These are phyloP conservation scores for Iberis pinnata DNA, from an alignment of 345 rosid species.

Conservation along the genomic window DNA sequence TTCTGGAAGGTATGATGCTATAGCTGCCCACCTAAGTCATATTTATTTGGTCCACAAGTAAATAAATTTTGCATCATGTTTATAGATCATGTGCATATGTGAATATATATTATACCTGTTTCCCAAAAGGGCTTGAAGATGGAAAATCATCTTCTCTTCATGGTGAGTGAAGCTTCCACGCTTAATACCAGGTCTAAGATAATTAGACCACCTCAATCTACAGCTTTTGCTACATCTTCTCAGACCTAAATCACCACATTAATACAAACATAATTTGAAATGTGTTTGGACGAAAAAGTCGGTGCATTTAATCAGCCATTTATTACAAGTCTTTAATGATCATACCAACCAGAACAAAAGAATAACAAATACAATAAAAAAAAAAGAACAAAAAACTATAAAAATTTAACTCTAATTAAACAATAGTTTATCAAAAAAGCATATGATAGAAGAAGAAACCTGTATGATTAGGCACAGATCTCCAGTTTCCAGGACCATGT, in stretches of 20 bases:
- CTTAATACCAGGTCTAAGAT: conserved; percentile 88
- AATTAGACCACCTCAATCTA: conserved; percentile 95
- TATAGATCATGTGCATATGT: conserved; percentile 14
- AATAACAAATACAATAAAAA: conserved; percentile 1
- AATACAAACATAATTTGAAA: conserved; percentile 6
- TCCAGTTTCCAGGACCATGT: conserved; percentile 98
- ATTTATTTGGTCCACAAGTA: no score
- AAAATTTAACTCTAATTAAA: no score
- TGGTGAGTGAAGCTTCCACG: conserved; percentile 88
- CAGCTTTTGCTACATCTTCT: conserved; percentile 98
- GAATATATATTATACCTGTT: conserved; percentile 80
- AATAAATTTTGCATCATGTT: no score
- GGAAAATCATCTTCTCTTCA: conserved; percentile 89
- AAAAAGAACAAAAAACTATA: not conserved
- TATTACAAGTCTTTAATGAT: conserved; percentile 40
- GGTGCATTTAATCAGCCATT: conserved; percentile 28
- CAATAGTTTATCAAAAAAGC: not conserved
- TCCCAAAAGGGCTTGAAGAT: conserved; percentile 96
- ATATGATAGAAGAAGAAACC: conserved; percentile 37
- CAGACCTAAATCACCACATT: conserved; percentile 48
- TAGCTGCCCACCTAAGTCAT: conserved; percentile 99
- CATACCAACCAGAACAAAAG: conserved; percentile 39
- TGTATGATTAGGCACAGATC: conserved; percentile 78
- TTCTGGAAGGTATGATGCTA: conserved; percentile 96
- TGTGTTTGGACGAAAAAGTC: conserved; percentile 20